phyloP scores from a whole-genome alignment of 805 yeast genomes.

The Ogataea henricii region DNA sequence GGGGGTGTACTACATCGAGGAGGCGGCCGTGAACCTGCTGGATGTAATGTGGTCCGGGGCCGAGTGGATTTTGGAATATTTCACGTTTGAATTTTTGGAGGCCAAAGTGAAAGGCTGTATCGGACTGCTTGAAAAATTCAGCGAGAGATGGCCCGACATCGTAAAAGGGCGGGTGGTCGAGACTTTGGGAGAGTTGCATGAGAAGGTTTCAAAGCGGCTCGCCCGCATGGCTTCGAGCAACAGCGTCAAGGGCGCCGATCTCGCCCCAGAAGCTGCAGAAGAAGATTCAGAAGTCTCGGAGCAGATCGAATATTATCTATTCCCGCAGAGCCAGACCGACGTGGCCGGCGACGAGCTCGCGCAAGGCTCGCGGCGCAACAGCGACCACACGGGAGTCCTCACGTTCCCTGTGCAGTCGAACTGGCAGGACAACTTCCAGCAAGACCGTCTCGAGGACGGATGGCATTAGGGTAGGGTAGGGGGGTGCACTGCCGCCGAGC shows the following conservation, averaged over 20 bases:
- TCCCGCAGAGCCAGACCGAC: conserved; percentile 11
- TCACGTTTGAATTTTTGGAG: conserved; percentile 13
- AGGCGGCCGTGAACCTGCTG: conserved; percentile 14
- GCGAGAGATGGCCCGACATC: conserved; percentile 21
- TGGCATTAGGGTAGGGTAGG: conserved; percentile 1
- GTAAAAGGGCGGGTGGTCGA: conserved; percentile 11
- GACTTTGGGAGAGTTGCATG: conserved; percentile 8
- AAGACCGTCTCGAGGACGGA: conserved; percentile 4
- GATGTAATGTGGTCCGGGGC: conserved; percentile 20
- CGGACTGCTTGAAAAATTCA: conserved; percentile 11
- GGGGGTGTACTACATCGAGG: conserved; percentile 20
- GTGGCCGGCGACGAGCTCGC: background rate
- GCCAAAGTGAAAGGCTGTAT: conserved; percentile 14
- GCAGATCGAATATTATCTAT: conserved; percentile 12
- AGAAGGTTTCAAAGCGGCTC: conserved; percentile 8
- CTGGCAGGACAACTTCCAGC: conserved; percentile 17
- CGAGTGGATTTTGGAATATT: conserved; percentile 16
- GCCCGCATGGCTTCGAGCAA: background rate
- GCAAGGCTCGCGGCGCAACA: background rate
- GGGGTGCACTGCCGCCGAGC: background rate
- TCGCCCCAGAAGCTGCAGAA: background rate
- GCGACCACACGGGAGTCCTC: background rate
- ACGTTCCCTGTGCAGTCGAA: conserved; percentile 10
- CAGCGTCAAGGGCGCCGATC: background rate
- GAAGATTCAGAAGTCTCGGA: conserved; percentile 6